A percentile compares a stretch with the other conserved stretches of the same genome.
Evolutionary conservation across 2,329 filamentous ascomycete species (phyloP).

Genomic region (Fusarium coffeatum): DNA sequence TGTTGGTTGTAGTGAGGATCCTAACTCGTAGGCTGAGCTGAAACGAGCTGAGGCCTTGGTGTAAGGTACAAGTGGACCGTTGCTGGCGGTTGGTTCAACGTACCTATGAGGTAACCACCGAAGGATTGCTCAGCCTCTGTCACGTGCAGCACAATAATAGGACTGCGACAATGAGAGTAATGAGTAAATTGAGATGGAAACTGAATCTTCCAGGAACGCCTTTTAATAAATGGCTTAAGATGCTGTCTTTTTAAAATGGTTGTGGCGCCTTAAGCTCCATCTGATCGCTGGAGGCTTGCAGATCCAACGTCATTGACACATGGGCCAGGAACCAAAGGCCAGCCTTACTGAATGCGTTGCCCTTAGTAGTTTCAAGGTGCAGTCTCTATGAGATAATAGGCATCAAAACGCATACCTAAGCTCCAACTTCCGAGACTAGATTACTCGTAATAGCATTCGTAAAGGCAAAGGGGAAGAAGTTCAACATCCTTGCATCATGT

Average conservation of each 20-base stretch:
- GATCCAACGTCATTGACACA: conserved; percentile 30
- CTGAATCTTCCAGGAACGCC: neutral
- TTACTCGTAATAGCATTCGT: neutral
- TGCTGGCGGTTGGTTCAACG: neutral
- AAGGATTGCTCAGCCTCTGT: conserved; percentile 9
- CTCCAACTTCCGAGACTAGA: neutral
- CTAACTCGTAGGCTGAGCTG: conserved; percentile 10
- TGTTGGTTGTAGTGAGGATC: conserved; percentile 8
- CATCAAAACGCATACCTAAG: neutral
- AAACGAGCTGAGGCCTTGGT: neutral
- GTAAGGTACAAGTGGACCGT: conserved; percentile 11
- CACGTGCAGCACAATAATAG: conserved; percentile 17
- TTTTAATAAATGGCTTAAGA: neutral
- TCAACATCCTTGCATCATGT: neutral
- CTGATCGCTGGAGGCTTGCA: neutral
- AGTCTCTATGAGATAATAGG: neutral
- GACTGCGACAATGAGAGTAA: neutral
- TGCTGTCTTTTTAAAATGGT: neutral
- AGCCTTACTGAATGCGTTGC: neutral
- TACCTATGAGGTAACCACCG: conserved; percentile 12
- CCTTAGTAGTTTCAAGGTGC: neutral
- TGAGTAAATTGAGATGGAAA: neutral
- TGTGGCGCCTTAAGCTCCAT: neutral
- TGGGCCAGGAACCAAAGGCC: neutral
- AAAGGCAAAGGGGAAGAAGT: neutral